Evolutionary conservation across 2,329 filamentous ascomycete genomes (phyloP).

Genomic region (Venturia nashicola): DNA sequence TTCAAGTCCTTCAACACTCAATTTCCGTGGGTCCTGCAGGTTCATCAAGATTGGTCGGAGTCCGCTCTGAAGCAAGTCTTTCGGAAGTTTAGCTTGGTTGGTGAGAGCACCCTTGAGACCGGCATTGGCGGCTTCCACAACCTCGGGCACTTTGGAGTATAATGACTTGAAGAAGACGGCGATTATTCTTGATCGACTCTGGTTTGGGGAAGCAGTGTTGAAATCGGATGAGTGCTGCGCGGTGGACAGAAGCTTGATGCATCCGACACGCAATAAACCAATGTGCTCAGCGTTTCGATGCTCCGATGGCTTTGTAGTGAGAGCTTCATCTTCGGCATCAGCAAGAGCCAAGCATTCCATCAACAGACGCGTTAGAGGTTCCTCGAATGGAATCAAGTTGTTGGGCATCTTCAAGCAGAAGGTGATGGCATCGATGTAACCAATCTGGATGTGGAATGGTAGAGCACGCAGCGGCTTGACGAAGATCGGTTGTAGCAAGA

Average conservation of each 20-base stretch:
- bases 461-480: slow-evolving; percentile 87
- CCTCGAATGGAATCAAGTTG: slow-evolving; percentile 84
- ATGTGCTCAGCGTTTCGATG: slow-evolving; percentile 94
- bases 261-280: slow-evolving; percentile 80
- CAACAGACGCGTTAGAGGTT: slow-evolving; percentile 76
- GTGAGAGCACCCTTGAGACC: slow-evolving; percentile 79
- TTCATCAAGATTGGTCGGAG: slow-evolving; percentile 93
- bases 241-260: slow-evolving; percentile 82
- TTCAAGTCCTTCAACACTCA: slow-evolving; percentile 81
- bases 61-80: slow-evolving; percentile 88
- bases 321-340: slow-evolving; percentile 84
- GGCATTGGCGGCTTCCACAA: slow-evolving; percentile 86
- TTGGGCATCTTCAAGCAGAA: slow-evolving; percentile 85
- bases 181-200: slow-evolving; percentile 55
- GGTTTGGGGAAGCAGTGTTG: slow-evolving; percentile 58
- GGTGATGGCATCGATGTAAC: slow-evolving; percentile 94
- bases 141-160: slow-evolving; percentile 83
- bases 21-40: slow-evolving; percentile 80
- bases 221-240: slow-evolving; percentile 93
- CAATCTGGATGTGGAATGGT: slow-evolving; percentile 91
- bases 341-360: slow-evolving; percentile 90
- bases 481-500: slow-evolving; percentile 82
- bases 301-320: slow-evolving; percentile 86
- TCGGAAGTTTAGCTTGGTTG: slow-evolving; percentile 83
- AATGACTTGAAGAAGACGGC: slow-evolving; percentile 96